These are phyloP conservation scores for Tylopilus plumbeoviolaceoides DNA, from an alignment of 768 basidiomycete species.

Conservation along the genomic window DNA sequence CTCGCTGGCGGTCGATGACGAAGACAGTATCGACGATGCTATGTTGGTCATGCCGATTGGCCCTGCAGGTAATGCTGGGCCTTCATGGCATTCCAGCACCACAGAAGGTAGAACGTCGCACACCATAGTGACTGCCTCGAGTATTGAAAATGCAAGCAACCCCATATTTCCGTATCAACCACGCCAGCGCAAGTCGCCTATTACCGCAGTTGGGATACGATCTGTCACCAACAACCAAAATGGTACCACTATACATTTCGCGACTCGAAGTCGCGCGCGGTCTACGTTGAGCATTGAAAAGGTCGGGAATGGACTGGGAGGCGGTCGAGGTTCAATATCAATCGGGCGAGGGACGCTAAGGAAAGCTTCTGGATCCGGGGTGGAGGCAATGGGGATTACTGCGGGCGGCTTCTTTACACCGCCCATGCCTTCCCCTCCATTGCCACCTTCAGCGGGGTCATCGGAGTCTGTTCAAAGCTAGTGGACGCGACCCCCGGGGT, in stretches of 20 bases:
- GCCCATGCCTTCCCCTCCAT: conserved; percentile 35
- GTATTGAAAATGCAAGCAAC: conserved; percentile 8
- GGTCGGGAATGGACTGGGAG: conserved; percentile 25
- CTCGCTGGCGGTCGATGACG: conserved; percentile 44
- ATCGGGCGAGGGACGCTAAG: conserved; percentile 57
- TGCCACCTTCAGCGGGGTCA: conserved; percentile 16
- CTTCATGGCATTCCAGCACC: conserved; percentile 3
- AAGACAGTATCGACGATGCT: conserved; percentile 73
- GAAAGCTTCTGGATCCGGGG: conserved; percentile 67
- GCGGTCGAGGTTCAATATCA: conserved; percentile 55
- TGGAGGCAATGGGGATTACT: conserved; percentile 71
- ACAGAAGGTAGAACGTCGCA: conserved; percentile 13
- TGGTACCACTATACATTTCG: conserved; percentile 23
- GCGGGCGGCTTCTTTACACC: conserved; percentile 76
- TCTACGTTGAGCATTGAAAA: conserved; percentile 68
- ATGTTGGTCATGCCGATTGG: conserved; percentile 73
- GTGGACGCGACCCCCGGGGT: not conserved
- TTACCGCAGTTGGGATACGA: conserved; percentile 20
- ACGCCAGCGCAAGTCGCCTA: conserved; percentile 38
- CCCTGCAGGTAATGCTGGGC: conserved; percentile 27
- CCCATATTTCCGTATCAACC: conserved; percentile 32
- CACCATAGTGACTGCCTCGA: conserved; percentile 25
- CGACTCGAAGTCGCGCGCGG: conserved; percentile 41
- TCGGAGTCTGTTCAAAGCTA: conserved; percentile 4
- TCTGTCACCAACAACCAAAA: conserved; percentile 35